Evolutionary conservation across 164 flowering plant genomes (phyloP), one percentile per base, ranked within the genome.

Genomic region (Vitis rupestris): DNA sequence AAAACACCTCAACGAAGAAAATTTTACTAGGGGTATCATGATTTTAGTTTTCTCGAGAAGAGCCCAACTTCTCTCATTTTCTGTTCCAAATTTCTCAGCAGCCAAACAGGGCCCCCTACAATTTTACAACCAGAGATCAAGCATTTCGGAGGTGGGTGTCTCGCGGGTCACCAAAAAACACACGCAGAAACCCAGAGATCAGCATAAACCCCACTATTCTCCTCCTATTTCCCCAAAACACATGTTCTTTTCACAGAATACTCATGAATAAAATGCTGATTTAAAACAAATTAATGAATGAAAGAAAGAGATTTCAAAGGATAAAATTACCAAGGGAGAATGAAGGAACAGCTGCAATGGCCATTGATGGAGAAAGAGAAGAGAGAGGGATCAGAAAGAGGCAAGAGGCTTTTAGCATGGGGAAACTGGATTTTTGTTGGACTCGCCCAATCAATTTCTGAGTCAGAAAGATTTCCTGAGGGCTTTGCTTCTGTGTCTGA

Each of bases 341-440:
- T 1, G 82, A 67, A 59, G 87, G 23, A 72, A 79, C 78, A 53
- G 72, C 74, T 5, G 82, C 78, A 67, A 83, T 74, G 75, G 80
- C 77, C 86, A 79, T 81, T 0, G 44, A 37, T 37, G 44, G 44
- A 37, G 55, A 65, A 23, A 27, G 62, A 55, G 50, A 67, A 62
- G 70, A 69, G 73, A 66, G 48, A 31, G 65, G 57, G 63, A 30
- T 16, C 2, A 31, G 29, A 15, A 15, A 15, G 44, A 37, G 44
- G 44, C 44, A 37, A 37, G 44, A 37, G 2, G 4, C 44, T 37
- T 37, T 37, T 6, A 6, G 44, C 4, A 37, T 37, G 7, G 44
- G 44, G 27, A 23, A 23, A 23, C 27, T 23, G 27, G 27, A 23
- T 37, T 37, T 37, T 37, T 3, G 44, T 37, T 37, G 4, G 44